Evolutionary conservation across 2,329 filamentous ascomycete species (phyloP), one percentile per base, ranked within the genome.

Genomic region (Sclerotinia borealis): DNA sequence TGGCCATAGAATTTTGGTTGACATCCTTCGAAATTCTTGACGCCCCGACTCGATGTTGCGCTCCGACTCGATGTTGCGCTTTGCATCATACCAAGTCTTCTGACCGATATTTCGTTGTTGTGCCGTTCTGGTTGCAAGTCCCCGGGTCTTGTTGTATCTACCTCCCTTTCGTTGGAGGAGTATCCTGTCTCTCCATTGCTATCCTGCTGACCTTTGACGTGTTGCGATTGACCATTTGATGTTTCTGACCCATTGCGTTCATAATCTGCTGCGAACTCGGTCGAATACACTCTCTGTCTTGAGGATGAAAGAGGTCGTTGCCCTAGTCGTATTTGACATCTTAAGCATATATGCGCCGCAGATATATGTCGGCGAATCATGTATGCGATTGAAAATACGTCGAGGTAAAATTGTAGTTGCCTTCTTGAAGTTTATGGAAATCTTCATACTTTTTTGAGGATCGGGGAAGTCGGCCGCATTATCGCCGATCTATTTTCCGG

Each of bases 271-370:
- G 34, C 8, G 13, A n/a, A 49, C 13, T 34, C 13, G 11, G 50
- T 58, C 4, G 39, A 66, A 39, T 62, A 65, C 41, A 66, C 65
- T 41, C 27, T 37, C 59, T 63, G 67, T 22, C 49, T 31, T 39
- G 34, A 59, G 3, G 31, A 58, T 13, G 58, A 39, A 36, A 29
- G 29, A 51, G 29, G 37, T 6, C 61, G 68, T 62, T 65, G 66
- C 29, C 67, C 67, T 59, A 73, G 68, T 59, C 63, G 65, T 49
- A 67, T 58, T 63, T 71, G 71, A 63, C 73, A 75, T 67, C 71
- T 68, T 52, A 74, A 68, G 69, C 73, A 75, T 68, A 74, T 68
- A 61, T 73, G 69, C 63, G 68, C 63, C 36, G 66, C 63, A 36
- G 64, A 63, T 25, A 59, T 56, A 52, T 66, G 65, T 60, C 69